These are phyloP conservation scores for Xerocomus brunneocitrinus DNA, from an alignment of 768 basidiomycete species.

Conservation along the genomic window DNA sequence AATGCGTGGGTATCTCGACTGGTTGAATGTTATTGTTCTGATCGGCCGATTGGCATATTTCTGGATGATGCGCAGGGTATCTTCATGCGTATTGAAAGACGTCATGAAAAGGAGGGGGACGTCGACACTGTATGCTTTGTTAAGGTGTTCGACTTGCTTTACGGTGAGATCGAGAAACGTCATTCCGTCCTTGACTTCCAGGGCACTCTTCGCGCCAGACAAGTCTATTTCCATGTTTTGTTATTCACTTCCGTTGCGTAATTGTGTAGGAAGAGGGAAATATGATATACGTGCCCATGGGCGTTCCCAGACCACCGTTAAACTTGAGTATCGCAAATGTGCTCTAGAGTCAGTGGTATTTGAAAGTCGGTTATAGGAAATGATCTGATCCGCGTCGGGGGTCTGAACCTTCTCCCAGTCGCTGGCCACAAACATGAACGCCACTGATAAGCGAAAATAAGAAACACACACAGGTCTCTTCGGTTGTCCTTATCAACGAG, in stretches of 20 bases:
- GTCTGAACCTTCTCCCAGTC: slow-evolving; percentile 90
- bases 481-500: slow-evolving; percentile 83
- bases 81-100: slow-evolving; percentile 97
- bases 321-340: slow-evolving; percentile 93
- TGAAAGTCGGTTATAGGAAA: slow-evolving; percentile 74
- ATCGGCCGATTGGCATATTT: slow-evolving; percentile 95
- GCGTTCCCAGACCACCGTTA: slow-evolving; percentile 90
- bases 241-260: slow-evolving; percentile 1
- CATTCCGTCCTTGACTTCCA: slow-evolving; percentile 97
- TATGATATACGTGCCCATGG: slow-evolving; percentile 59
- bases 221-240: slow-evolving; percentile 43
- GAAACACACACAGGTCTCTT: slow-evolving; percentile 68
- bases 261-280: not conserved
- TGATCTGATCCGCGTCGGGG: slow-evolving; percentile 80
- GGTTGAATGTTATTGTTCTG: slow-evolving; percentile 89
- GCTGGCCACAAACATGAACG: slow-evolving; percentile 36
- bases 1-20: slow-evolving; percentile 92
- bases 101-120: slow-evolving; percentile 99
- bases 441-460: slow-evolving; percentile 6
- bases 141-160: slow-evolving; percentile 93
- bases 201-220: slow-evolving; percentile 86
- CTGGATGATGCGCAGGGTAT: slow-evolving; percentile 93
- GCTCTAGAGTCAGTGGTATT: slow-evolving; percentile 53
- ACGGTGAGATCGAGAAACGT: slow-evolving; percentile 95
- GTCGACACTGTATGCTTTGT: slow-evolving; percentile 77